Base-by-base conservation (phyloP, 306 rosid genomes). In the Hippophae gyantsensis region DNA sequence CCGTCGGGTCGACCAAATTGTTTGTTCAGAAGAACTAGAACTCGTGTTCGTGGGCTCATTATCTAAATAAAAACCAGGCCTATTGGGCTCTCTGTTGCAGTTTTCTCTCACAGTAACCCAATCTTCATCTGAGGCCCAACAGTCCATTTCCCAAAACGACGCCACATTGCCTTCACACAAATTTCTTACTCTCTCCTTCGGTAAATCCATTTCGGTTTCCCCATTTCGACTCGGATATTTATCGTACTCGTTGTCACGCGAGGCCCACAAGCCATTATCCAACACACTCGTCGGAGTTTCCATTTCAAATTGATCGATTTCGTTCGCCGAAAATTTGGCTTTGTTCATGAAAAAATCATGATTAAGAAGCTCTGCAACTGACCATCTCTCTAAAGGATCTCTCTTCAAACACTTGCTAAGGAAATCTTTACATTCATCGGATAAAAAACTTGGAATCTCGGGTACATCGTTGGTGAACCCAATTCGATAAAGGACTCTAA, bases 51-150 rank as follows among this genome's bases (percentile, higher is more conserved):
- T 32, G 38, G 38, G 38, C 38, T 32, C 38, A 32, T 32, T 32
- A 32, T 32, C 38, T 32, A 32, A 32, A 32, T 32, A 32, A 2
- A 32, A 32, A 32, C 38, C 38, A 32, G 38, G 13, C 50, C 10
- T 5, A 52, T 58, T 53, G 9, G 56, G 62, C 71, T 65, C 64
- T 13, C 52, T 3, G 42, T 12, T 42, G 48, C 57, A 62, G 32
- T 66, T 64, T 71, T 74, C 73, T 80, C 96, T 85, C 38, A 92
- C 95, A 0, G 84, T 83, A 43, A 75, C 52, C 99, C 99, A 87
- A 42, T 75, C 51, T 18, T 76, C 84, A 56, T 68, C 67, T n/a
- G 53, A 68, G 63, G 57, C 78, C 95, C 93, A 85, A 71, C 53
- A 13, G 6, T 75, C 67, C 12, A 61, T 49, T 38, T 45, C 26